A percentile compares a stretch with the other conserved stretches of the same genome.
Conservation (phyloP, 345 rosid genomes). For the Arabis hirsuta region DNA sequence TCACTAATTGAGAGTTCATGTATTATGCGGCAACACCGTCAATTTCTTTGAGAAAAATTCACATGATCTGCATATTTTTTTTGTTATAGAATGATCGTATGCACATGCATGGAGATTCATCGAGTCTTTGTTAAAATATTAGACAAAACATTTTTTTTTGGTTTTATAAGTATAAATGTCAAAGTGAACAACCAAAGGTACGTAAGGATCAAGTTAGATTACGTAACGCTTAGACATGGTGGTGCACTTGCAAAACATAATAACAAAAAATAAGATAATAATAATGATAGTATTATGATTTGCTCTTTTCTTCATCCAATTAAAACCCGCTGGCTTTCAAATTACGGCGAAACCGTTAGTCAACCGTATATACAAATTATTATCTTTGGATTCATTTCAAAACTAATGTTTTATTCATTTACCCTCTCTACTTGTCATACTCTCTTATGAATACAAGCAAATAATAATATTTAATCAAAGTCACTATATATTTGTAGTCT, state of each 20-base stretch:
- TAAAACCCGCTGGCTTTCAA: conserved; percentile 26
- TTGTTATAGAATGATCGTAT: too few species aligned
- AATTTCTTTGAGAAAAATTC: conserved; percentile 7
- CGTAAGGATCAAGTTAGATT: conserved; percentile 33
- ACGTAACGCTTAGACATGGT: conserved; percentile 16
- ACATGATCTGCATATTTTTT: too few species aligned
- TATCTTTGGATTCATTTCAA: not conserved
- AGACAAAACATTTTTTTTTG: not conserved
- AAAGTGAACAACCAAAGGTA: conserved; percentile 14
- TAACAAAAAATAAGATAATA: too few species aligned
- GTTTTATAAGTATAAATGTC: not conserved
- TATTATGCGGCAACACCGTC: conserved; percentile 12
- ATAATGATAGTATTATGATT: not conserved
- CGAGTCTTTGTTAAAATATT: not conserved
- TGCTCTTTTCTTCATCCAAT: conserved; percentile 15
- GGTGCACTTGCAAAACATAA: conserved; percentile 27
- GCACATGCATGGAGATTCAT: not conserved
- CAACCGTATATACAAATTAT: conserved; percentile 1
- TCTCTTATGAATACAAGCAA: not conserved
- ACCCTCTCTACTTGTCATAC: too few species aligned
- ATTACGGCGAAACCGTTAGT: conserved; percentile 29
- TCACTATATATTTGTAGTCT: not conserved
- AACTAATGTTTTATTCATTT: not conserved
- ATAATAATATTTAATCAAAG: not conserved
- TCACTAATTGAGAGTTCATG: not conserved